phyloP scores from a whole-genome alignment of 495 filamentous ascomycete species.

The Penicillium subrubescens region DNA sequence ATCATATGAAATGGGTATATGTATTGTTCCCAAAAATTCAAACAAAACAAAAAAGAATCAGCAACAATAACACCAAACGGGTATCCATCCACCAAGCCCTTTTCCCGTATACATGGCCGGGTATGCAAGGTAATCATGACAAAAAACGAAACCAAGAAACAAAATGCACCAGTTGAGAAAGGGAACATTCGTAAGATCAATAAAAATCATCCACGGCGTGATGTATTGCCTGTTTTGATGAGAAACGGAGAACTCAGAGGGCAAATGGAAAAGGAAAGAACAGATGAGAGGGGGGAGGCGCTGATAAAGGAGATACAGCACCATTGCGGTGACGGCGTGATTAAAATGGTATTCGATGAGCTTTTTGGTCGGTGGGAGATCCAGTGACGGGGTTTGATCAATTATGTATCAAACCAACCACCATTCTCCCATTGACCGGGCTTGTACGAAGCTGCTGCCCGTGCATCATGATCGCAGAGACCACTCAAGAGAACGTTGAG shows the following conservation, averaged over 20 bases:
- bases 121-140: slow-evolving; percentile 1
- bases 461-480: slow-evolving; percentile 49
- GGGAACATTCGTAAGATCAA: slow-evolving; percentile 9
- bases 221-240: not conserved
- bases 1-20: slow-evolving; percentile 10
- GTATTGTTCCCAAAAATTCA: slow-evolving; percentile 1
- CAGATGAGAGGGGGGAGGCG: not conserved
- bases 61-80: slow-evolving; percentile 1
- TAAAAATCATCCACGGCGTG: not conserved
- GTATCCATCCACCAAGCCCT: not conserved
- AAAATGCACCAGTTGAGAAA: slow-evolving; percentile 2
- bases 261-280: not conserved
- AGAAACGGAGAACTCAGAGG: not conserved
- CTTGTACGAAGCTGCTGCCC: slow-evolving; percentile 55
- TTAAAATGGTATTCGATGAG: not conserved
- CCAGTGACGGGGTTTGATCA: not conserved
- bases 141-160: not conserved
- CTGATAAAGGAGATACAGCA: not conserved
- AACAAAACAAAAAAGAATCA: not conserved
- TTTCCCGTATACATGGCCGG: slow-evolving; percentile 5
- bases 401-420: slow-evolving; percentile 60
- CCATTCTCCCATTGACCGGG: slow-evolving; percentile 70
- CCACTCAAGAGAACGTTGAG: slow-evolving; percentile 61
- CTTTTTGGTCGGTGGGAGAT: not conserved
- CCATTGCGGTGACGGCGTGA: not conserved